Evolutionary conservation across 768 basidiomycete genomes (phyloP).

Genomic region (Termitomyces heimii): DNA sequence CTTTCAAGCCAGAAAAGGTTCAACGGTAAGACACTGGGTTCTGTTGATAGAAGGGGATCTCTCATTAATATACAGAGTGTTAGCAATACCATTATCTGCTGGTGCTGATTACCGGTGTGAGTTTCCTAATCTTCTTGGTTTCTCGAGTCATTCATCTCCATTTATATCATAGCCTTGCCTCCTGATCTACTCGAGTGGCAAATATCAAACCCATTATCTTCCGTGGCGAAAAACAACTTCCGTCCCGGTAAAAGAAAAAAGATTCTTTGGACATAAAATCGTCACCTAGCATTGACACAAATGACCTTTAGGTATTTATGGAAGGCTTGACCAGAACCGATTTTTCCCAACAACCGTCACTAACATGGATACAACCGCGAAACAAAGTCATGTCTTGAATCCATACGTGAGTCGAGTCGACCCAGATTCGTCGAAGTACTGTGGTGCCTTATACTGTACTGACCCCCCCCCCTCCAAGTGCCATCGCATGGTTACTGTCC

Average conservation of each 20-base stretch:
- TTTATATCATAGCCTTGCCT: slow-evolving; percentile 30
- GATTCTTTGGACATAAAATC: not conserved
- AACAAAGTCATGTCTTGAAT: slow-evolving; percentile 65
- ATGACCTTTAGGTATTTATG: slow-evolving; percentile 34
- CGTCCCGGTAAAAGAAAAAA: slow-evolving; percentile 44
- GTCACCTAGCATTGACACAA: not conserved
- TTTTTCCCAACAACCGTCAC: slow-evolving; percentile 75
- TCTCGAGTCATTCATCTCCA: not conserved
- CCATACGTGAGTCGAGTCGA: slow-evolving; percentile 43
- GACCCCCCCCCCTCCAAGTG: slow-evolving; percentile 35
- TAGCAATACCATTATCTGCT: slow-evolving; percentile 49
- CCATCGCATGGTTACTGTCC: slow-evolving; percentile 63
- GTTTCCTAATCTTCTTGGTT: slow-evolving; percentile 3
- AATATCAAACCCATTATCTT: slow-evolving; percentile 51
- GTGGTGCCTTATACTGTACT: no score
- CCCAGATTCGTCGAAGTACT: not conserved
- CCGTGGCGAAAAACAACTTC: slow-evolving; percentile 47
- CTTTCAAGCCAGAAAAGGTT: slow-evolving; percentile 43
- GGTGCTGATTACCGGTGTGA: slow-evolving; percentile 64
- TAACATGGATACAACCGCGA: slow-evolving; percentile 74
- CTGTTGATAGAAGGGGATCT: not conserved
- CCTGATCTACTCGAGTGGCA: slow-evolving; percentile 54
- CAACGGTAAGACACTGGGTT: slow-evolving; percentile 36
- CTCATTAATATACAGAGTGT: slow-evolving; percentile 34
- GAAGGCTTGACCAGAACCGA: slow-evolving; percentile 46